Evolutionary conservation across 768 basidiomycete genomes (phyloP), one percentile per base, ranked within the genome.

Genomic region (Lactarius indigo): DNA sequence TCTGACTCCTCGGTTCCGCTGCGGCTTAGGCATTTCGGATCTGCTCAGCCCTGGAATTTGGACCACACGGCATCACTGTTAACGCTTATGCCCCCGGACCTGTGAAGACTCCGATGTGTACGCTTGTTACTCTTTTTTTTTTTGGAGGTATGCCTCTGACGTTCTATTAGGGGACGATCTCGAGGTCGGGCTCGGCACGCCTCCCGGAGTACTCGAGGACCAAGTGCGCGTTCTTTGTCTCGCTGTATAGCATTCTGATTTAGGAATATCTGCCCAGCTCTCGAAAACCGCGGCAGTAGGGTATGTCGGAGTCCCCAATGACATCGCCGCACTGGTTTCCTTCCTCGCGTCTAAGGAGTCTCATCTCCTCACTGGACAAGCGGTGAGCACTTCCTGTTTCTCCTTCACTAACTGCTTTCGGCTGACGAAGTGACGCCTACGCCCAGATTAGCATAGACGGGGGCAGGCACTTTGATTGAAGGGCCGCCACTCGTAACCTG

Each of bases 321-420:
- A 78, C 47, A 66, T 78, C 35, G 75, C 77, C 1, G 61, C 60
- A 10, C 35, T 78, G 5, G 77, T 78, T 1, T 74, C 76, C 9
- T 78, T 76, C 70, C 70, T 78, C 33, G 77, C 75, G 7, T 73
- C 74, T 12, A 70, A 73, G 50, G 71, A 75, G n/a, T 72, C 77
- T 3, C 44, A 61, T 13, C 76, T 73, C 52, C 73, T 77, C 10
- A 77, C 77, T 0, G 77, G 77, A 9, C 69, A 69, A 12, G 39
- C 69, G 15, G 69, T 70, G 60, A 56, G 69, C 35, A 47, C 28
- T 47, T 60, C 12, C 59, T 15, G 28, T 33, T 35, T 57, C n/a
- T 39, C 17, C 28, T 23, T 28, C 26, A 63, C 59, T n/a, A 9
- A 23, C 23, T 17, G 15, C 28, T 26, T 20, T 63, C 54, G 57